phyloP scores from a whole-genome alignment of 805 yeast genomes.

The Cyberlindnera lachancei region DNA sequence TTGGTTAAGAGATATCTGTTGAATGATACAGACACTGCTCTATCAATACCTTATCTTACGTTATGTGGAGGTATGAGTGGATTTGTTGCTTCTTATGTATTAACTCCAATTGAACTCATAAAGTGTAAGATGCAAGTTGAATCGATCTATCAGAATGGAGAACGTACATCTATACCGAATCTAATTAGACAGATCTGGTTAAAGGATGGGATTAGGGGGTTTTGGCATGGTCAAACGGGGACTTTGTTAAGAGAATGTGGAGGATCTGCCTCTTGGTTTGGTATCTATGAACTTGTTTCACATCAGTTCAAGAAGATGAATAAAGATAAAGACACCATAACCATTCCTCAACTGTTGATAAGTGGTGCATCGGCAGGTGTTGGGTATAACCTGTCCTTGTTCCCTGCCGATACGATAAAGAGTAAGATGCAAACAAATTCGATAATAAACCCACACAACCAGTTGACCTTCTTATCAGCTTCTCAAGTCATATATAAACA shows the following conservation, averaged over 20 bases:
- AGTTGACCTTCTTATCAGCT: constrained; percentile 29
- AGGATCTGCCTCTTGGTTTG: constrained; percentile 94
- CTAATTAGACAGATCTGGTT: constrained; percentile 35
- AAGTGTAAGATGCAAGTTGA: constrained; percentile 84
- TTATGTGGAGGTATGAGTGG: constrained; percentile 80
- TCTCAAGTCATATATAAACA: constrained; percentile 32
- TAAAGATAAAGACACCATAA: constrained; percentile 19
- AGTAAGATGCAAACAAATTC: constrained; percentile 71
- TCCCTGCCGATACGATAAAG: constrained; percentile 89
- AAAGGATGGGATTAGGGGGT: constrained; percentile 56
- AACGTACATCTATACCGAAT: constrained; percentile 27
- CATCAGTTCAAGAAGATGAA: constrained; percentile 27
- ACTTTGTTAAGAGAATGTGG: constrained; percentile 78
- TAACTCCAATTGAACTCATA: constrained; percentile 88
- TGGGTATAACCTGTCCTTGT: constrained; percentile 68
- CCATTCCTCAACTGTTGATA: constrained; percentile 47
- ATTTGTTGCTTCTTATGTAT: constrained; percentile 66
- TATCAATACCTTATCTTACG: constrained; percentile 39
- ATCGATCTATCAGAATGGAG: constrained; percentile 23
- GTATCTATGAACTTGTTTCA: constrained; percentile 63
- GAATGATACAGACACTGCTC: constrained; percentile 10
- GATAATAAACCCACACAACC: constrained; percentile 22
- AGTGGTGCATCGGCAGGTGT: constrained; percentile 90
- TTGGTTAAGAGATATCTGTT: constrained; percentile 23
- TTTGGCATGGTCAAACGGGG: constrained; percentile 84